Evolutionary conservation across 345 rosid genomes (phyloP).

Genomic region (Lumnitzera racemosa): DNA sequence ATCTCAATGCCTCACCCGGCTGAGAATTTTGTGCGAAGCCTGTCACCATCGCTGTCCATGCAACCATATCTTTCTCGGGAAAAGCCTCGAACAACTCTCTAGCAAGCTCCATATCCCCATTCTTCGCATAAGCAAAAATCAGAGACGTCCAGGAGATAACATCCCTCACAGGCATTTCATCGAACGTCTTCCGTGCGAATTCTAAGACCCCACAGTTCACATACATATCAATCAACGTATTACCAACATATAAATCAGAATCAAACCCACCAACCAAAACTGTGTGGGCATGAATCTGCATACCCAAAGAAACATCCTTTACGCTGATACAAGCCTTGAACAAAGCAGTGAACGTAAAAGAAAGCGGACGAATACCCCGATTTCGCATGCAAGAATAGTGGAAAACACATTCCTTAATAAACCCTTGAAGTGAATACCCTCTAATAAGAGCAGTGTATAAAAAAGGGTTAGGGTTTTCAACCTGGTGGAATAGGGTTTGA

Average conservation of each 20-base stretch:
- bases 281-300: conserved; percentile 69
- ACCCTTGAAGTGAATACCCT: conserved; percentile 42
- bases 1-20: conserved; percentile 59
- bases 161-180: conserved; percentile 61
- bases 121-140: conserved; percentile 46
- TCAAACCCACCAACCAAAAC: conserved; percentile 56
- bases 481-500: conserved; percentile 43
- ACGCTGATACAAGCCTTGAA: conserved; percentile 45
- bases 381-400: conserved; percentile 47
- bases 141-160: conserved; percentile 62
- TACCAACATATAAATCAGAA: conserved; percentile 57
- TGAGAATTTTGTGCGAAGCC: conserved; percentile 66
- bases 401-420: conserved; percentile 23
- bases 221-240: conserved; percentile 56
- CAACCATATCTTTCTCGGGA: conserved; percentile 53
- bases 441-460: conserved; percentile 71
- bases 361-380: conserved; percentile 40
- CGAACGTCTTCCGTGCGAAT: conserved; percentile 53
- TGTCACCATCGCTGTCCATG: conserved; percentile 74
- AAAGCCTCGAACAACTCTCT: conserved; percentile 49
- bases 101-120: conserved; percentile 55
- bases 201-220: conserved; percentile 43
- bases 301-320: conserved; percentile 40
- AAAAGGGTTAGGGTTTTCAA: conserved; percentile 53
- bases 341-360: conserved; percentile 75